Evolutionary conservation across 73 alveolate species (phyloP), one percentile per base, ranked within the genome.

Genomic region (Symbiodinium natans): DNA sequence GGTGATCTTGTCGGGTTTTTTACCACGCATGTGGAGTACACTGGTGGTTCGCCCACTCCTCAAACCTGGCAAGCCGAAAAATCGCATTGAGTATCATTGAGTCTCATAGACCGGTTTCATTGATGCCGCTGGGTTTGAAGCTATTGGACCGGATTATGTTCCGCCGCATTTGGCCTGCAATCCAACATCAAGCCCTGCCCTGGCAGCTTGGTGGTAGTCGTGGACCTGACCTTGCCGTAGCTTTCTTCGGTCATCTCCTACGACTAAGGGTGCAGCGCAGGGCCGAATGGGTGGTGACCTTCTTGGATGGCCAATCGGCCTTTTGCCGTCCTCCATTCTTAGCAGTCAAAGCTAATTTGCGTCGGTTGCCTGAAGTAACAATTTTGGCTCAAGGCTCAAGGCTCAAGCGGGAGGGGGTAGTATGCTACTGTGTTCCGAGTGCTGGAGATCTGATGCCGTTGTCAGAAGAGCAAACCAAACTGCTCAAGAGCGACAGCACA

Each of bases 391-490:
- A n/a, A n/a, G n/a, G n/a, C n/a, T n/a, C n/a, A n/a, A n/a, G n/a
- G n/a, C n/a, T n/a, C n/a, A n/a, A n/a, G n/a, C n/a, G n/a, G n/a
- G n/a, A n/a, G n/a, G n/a, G n/a, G n/a, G n/a, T n/a, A n/a, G n/a
- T n/a, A n/a, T n/a, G n/a, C n/a, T n/a, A n/a, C n/a, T n/a, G n/a
- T n/a, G n/a, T n/a, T n/a, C n/a, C n/a, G n/a, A n/a, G 46, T 9
- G 46, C 31, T 75, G n/a, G 31, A 11, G 52, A 29, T 2, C 38
- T 34, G 86, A 84, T 84, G 93, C 93, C 93, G 43, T n/a, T 84
- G 63, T 84, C 93, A 40, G 34, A 84, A 2, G 93, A 84, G 52
- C 93, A 84, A 9, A 9, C 48, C 10, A 15, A 40, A 31, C 23
- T 5, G 34, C n/a, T 84, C 34, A 84, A 43, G 40, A 31, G 34